Conservation (phyloP, 192 early-diverging fungal species). For the Kickxella alabastrina region DNA sequence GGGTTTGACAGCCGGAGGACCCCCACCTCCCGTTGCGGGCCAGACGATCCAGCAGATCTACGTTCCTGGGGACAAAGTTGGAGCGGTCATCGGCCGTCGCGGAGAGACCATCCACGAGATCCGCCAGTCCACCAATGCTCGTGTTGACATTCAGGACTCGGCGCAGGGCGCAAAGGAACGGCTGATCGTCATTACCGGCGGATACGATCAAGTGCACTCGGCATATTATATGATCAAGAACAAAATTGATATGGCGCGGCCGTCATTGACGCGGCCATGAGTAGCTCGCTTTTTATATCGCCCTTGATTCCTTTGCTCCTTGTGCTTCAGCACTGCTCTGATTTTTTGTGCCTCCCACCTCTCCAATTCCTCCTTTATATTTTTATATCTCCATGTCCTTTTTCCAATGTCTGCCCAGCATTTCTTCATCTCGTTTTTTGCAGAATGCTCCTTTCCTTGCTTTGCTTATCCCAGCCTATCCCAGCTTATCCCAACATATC, state of each 20-base stretch:
- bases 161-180: conserved; percentile 39
- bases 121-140: conserved; percentile 32
- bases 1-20: conserved; percentile 5
- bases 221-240: conserved; percentile 48
- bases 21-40: conserved; percentile 4
- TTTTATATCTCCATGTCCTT: too few relatives aligned
- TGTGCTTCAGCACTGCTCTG: too few relatives aligned
- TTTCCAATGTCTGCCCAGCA: too few relatives aligned
- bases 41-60: conserved; percentile 53
- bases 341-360: too few relatives aligned
- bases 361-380: too few relatives aligned
- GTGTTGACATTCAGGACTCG: conserved; percentile 50
- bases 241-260: conserved; percentile 34
- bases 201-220: conserved; percentile 44
- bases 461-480: too few relatives aligned
- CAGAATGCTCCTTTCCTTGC: too few relatives aligned
- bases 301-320: too few relatives aligned
- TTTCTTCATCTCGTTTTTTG: too few relatives aligned
- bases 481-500: too few relatives aligned
- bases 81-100: conserved; percentile 48
- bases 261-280: conserved; percentile 10
- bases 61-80: conserved; percentile 40
- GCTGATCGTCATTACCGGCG: conserved; percentile 43
- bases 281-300: too few relatives aligned
- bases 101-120: conserved; percentile 51